Percentiles rank a stretch among this genome's conserved stretches.
These are phyloP conservation scores for Trichoderma asperellum DNA, from an alignment of 2,329 filamentous ascomycete species.

Conservation along the genomic window DNA sequence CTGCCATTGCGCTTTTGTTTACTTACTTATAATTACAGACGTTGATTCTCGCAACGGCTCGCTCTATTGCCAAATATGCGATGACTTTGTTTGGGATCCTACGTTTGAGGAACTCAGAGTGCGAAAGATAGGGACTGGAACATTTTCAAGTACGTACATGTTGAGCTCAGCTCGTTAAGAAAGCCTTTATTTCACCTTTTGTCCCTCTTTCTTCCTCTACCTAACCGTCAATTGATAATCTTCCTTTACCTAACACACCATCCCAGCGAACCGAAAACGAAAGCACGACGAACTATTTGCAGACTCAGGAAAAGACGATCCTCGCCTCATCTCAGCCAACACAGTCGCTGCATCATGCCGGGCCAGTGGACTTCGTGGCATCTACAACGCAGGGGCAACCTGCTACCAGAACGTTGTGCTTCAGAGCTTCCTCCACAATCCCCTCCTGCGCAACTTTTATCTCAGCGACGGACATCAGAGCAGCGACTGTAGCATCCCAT, in stretches of 20 bases:
- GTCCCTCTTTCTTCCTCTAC: not conserved
- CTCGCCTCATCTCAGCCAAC: constrained; percentile 76
- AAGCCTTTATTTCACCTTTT: not conserved
- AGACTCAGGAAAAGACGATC: constrained; percentile 69
- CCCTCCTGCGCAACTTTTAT: constrained; percentile 88
- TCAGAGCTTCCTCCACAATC: constrained; percentile 92
- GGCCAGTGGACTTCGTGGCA: constrained; percentile 83
- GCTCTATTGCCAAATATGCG: constrained; percentile 79
- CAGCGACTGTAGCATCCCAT: constrained; percentile 66
- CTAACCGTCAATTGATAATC: not conserved
- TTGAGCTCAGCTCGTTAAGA: not conserved
- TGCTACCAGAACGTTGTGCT: constrained; percentile 98
- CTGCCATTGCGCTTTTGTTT: not conserved
- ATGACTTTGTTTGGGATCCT: constrained; percentile 82
- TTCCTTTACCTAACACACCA: constrained; percentile 14
- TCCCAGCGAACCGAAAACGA: constrained; percentile 66
- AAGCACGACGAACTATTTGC: constrained; percentile 73
- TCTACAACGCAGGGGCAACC: constrained; percentile 98
- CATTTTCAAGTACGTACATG: constrained; percentile 60
- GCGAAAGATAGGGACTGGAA: constrained; percentile 69
- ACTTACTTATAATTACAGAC: constrained; percentile 54
- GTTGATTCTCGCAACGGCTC: constrained; percentile 77
- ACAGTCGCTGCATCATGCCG: constrained; percentile 80
- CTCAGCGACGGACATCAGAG: constrained; percentile 86
- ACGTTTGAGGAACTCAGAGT: constrained; percentile 76